phyloP scores from a whole-genome alignment of 495 filamentous ascomycete species.

The Apiosordaria backusii region DNA sequence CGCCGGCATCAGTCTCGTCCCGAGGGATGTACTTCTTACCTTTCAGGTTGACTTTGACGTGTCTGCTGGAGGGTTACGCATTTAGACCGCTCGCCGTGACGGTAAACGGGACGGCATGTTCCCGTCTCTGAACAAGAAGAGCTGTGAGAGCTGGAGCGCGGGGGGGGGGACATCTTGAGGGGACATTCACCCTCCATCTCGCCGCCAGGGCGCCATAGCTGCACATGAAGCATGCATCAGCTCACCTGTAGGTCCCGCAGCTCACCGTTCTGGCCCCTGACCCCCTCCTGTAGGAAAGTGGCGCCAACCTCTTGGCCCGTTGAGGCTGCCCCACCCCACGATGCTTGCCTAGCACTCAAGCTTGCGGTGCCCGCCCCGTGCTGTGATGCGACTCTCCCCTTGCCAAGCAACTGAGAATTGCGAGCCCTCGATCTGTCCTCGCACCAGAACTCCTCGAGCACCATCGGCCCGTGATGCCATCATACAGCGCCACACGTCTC shows the following conservation, averaged over 20 bases:
- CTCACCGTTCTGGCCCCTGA: not conserved
- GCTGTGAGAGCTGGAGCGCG: not conserved
- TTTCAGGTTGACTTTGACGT: not conserved
- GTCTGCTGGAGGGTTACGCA: not conserved
- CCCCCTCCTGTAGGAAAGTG: not conserved
- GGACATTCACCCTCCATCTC: not conserved
- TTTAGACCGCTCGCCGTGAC: not conserved
- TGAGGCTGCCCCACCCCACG: slow-evolving; percentile 6
- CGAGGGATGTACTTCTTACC: not conserved
- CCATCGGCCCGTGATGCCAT: not conserved
- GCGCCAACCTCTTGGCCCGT: slow-evolving; percentile 6
- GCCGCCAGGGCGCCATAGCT: slow-evolving; percentile 1
- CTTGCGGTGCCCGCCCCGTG: slow-evolving; percentile 5
- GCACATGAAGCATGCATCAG: slow-evolving; percentile 2
- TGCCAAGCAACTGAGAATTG: slow-evolving; percentile 6
- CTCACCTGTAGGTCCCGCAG: slow-evolving; percentile 4
- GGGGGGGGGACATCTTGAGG: not conserved
- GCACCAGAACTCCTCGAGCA: not conserved
- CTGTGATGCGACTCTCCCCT: slow-evolving; percentile 10
- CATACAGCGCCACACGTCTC: not conserved
- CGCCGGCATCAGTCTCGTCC: not conserved
- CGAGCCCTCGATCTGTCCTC: not conserved
- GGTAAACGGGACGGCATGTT: slow-evolving; percentile 1
- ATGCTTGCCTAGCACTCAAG: slow-evolving; percentile 2
- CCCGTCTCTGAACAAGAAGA: not conserved